A percentile compares a stretch with the other conserved stretches of the same genome.
phyloP scores from a whole-genome alignment of 2,329 filamentous ascomycete genomes.

The Cladophialophora bantiana region DNA sequence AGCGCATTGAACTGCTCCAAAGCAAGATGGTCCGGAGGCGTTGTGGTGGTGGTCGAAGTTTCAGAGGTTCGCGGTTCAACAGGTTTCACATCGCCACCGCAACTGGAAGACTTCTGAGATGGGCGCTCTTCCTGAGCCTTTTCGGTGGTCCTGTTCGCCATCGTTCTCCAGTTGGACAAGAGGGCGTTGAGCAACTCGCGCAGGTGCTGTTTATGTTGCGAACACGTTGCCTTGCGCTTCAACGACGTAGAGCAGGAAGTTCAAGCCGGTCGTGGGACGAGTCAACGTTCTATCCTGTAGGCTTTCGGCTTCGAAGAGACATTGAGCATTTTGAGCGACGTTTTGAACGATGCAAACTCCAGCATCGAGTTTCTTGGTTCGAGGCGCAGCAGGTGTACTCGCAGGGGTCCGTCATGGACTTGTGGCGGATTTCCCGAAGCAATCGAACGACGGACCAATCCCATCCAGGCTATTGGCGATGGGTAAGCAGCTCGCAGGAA shows the following conservation, averaged over 20 bases:
- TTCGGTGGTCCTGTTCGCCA: background rate
- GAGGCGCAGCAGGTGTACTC: conserved; percentile 4
- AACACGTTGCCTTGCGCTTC: too few species aligned
- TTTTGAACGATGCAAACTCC: conserved; percentile 2
- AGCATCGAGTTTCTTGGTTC: conserved; percentile 2
- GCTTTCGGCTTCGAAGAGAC: background rate
- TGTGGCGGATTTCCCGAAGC: background rate
- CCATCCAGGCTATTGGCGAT: background rate
- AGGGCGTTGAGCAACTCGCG: background rate
- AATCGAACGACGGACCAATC: conserved; percentile 5
- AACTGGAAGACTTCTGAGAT: background rate
- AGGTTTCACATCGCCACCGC: background rate
- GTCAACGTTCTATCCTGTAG: background rate
- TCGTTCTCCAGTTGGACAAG: background rate
- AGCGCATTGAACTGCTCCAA: conserved; percentile 11
- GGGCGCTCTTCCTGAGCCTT: background rate
- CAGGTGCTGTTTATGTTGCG: background rate
- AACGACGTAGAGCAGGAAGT: too few species aligned
- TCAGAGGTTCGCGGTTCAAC: conserved; percentile 1
- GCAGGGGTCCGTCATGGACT: background rate
- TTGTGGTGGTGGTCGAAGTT: conserved; percentile 3
- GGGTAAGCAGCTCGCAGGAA: too few species aligned
- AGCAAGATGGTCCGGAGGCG: conserved; percentile 4
- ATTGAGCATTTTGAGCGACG: too few species aligned
- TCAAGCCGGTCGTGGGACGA: too few species aligned